These are phyloP conservation scores for Coemansia sp. DNA, from an alignment of 192 early-diverging fungal species.

Conservation along the genomic window DNA sequence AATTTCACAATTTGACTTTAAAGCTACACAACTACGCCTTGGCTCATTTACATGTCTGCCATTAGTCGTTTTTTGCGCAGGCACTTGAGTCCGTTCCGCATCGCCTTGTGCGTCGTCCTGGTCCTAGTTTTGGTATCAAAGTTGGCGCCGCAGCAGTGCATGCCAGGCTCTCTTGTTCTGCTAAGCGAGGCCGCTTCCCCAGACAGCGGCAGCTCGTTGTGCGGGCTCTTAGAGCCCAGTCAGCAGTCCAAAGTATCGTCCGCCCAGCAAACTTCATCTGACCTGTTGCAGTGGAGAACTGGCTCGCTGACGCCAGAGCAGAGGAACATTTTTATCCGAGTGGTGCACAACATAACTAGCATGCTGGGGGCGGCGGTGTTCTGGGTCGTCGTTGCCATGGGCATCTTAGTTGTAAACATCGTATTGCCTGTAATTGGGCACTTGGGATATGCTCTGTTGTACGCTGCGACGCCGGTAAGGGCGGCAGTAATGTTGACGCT, in stretches of 20 bases:
- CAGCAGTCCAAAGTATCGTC: not conserved
- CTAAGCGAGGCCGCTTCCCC: not conserved
- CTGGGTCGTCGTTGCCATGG: slow-evolving; percentile 6
- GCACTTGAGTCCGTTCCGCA: not conserved
- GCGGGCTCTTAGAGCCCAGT: not conserved
- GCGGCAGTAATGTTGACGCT: not conserved
- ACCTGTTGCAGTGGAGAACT: not conserved
- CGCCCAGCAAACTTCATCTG: not conserved
- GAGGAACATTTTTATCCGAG: not conserved
- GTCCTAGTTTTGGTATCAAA: not conserved
- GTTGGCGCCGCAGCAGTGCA: not conserved
- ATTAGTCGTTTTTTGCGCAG: slow-evolving; percentile 1
- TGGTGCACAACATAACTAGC: not conserved
- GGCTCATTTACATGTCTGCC: slow-evolving; percentile 5
- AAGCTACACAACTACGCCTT: not conserved
- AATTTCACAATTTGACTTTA: not conserved
- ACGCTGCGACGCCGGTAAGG: slow-evolving; percentile 22
- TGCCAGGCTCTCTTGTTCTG: not conserved
- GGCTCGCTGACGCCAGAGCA: slow-evolving; percentile 1
- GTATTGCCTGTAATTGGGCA: slow-evolving; percentile 9
- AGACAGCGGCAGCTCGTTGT: not conserved
- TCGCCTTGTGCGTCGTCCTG: not conserved
- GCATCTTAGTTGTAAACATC: slow-evolving; percentile 21
- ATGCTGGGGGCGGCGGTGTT: slow-evolving; percentile 7
- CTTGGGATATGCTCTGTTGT: slow-evolving; percentile 5